phyloP scores from a whole-genome alignment of 2,329 filamentous ascomycete species.

The Zalaria sp. region DNA sequence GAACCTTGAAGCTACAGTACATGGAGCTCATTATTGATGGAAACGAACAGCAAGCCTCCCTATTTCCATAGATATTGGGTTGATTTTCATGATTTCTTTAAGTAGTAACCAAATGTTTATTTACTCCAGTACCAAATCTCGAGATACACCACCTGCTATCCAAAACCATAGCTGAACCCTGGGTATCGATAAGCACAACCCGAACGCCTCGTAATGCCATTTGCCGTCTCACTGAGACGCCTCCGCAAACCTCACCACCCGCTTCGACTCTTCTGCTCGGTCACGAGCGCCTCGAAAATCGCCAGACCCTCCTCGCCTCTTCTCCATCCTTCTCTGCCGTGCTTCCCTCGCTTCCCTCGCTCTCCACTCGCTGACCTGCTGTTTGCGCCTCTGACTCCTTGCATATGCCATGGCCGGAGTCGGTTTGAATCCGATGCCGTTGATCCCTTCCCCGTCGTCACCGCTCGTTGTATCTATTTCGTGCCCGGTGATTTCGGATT shows the following conservation, averaged over 20 bases:
- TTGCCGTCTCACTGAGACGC: neutral
- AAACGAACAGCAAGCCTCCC: too few species aligned
- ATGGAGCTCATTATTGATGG: too few species aligned
- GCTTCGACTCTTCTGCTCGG: conserved; percentile 2
- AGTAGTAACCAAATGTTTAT: too few species aligned
- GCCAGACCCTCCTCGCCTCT: conserved; percentile 20
- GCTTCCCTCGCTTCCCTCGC: conserved; percentile 44
- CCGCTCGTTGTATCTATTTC: conserved; percentile 30
- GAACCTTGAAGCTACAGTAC: too few species aligned
- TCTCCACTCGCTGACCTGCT: conserved; percentile 47
- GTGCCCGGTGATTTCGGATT: conserved; percentile 49
- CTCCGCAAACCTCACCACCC: conserved; percentile 8
- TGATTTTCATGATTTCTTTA: too few species aligned
- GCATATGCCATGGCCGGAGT: conserved; percentile 45
- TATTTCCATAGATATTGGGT: too few species aligned
- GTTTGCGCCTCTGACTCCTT: conserved; percentile 39
- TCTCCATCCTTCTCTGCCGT: conserved; percentile 40
- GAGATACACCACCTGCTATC: too few species aligned
- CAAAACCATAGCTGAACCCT: too few species aligned
- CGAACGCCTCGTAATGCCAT: too few species aligned
- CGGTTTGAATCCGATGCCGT: conserved; percentile 49
- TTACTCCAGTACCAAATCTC: too few species aligned
- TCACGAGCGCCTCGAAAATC: conserved; percentile 3
- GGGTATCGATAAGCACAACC: too few species aligned
- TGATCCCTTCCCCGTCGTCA: conserved; percentile 50